Evolutionary conservation across 75 land plant species (phyloP), one percentile per base, ranked within the genome.

Genomic region (Pinus albicaulis): DNA sequence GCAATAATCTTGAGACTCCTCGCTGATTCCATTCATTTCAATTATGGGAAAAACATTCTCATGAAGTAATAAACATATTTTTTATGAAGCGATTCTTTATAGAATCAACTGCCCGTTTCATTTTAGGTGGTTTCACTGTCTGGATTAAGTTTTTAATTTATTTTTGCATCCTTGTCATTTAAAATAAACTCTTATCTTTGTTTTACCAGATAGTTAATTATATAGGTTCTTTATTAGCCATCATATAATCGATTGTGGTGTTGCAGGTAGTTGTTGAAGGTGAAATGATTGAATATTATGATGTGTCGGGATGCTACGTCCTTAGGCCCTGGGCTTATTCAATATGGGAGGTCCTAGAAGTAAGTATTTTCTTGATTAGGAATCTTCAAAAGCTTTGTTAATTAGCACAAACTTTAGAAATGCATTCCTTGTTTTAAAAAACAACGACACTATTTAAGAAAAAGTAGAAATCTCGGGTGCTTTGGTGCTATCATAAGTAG

Each of bases 281-380:
- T 31, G 99, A 95, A 76, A 92, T 96, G 99, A 96, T 96, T 60
- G 99, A 96, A 78, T 96, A 96, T 77, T 96, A 96, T 79, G 99
- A 96, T 70, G 92, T 96, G 8, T 96, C 99, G 57, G 98, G 99
- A 31, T 96, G 99, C 77, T 96, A 96, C 79, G 95, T 96, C 62
- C 83, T 96, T 5, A 88, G 95, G 73, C 99, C 99, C n/a, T 96
- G 98, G 99, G 74, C 98, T 28, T 92, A 90, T 79, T 65, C 93
- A 25, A 92, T 96, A 22, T 96, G 99, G 99, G 99, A 96, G 63
- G 71, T 57, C 22, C 72, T 96, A 77, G 86, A 96, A 78, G 99
- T 92, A 65, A 82, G 85, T 79, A 10, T 25, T 60, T 59, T 65
- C 17, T 75, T 59, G 20, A 58, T 34, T 17, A 17, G 25, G 38